phyloP scores from a whole-genome alignment of 2,329 filamentous ascomycete genomes.

The Phyllosticta ampelicida region DNA sequence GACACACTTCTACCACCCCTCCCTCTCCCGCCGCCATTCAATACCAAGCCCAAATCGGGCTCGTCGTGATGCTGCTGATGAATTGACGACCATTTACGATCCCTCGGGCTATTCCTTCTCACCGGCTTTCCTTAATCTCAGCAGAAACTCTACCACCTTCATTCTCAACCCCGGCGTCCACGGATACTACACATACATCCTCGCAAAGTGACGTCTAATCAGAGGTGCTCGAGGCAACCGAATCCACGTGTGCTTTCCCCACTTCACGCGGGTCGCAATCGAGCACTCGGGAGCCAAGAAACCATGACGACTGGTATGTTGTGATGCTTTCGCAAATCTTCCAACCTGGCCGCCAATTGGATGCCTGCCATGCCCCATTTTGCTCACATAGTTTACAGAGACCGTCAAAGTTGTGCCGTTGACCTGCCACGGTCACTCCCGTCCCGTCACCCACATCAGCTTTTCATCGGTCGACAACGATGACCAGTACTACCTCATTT shows the following conservation, averaged over 20 bases:
- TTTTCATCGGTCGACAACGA: constrained; percentile 79
- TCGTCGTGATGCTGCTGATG: not conserved
- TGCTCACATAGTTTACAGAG: constrained; percentile 17
- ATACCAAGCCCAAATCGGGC: not conserved
- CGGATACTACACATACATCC: not conserved
- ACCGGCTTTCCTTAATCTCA: not conserved
- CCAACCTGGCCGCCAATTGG: not conserved
- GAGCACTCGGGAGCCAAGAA: not conserved
- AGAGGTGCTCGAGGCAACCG: not conserved
- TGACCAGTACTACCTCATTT: constrained; percentile 83
- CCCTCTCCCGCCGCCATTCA: not conserved
- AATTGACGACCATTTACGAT: not conserved
- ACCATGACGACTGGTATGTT: not conserved
- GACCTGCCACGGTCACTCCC: constrained; percentile 89
- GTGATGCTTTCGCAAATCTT: not conserved
- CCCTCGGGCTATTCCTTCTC: not conserved
- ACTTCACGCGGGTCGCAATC: not conserved
- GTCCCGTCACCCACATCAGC: constrained; percentile 80
- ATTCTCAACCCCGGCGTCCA: not conserved
- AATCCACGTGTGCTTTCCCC: not conserved
- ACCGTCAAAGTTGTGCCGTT: constrained; percentile 63
- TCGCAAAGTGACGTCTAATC: not conserved
- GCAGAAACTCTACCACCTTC: not conserved
- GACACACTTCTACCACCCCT: not conserved
- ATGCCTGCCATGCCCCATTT: not conserved